Base-by-base conservation (phyloP, 2,329 filamentous ascomycete species). In the Chrysosporium queenslandicum region DNA sequence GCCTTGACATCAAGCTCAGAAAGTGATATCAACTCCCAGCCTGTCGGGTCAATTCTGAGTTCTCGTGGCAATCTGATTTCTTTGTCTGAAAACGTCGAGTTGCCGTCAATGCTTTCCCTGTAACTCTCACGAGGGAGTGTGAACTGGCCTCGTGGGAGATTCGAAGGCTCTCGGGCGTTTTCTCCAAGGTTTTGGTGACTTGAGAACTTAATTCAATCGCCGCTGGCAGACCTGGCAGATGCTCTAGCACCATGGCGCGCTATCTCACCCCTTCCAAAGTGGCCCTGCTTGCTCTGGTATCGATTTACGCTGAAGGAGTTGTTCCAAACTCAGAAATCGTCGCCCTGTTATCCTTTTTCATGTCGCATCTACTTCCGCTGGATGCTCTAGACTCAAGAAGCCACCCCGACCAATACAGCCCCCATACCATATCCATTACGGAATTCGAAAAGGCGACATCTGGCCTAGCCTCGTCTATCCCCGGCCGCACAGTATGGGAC, bases 201-300 rank as follows among this genome's bases (percentile, higher is more conserved):
- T 20, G 12, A 23, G 27, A 39, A 21, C 14, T 16, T 29, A 23
- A 27, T 6, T 32, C 5, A 21, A 43, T n/a, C n/a, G n/a, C 7
- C 32, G 21, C 21, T 18, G 14, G 4, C 18, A n/a, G n/a, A n/a
- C n/a, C n/a, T n/a, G n/a, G n/a, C n/a, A n/a, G n/a, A n/a, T 40
- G 20, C 36, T n/a, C 63, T 56, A 58, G 49, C 54, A 64, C 55
- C 49, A 94, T 91, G 84, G 79, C 84, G 61, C 85, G 86, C 53
- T 94, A 85, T 67, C 77, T 97, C 42, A 94, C 87, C n/a, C 87
- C 91, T 11, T 83, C 87, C 59, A 94, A 92, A 66, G 79, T 97
- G 59, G 84, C 85, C 63, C 77, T 96, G 21, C 77, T 97, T 52
- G 80, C 82, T 51, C 78, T 98, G 50, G 78, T 92, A 49, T 81